Evolutionary conservation across 225 moss, liverwort and hornwort genomes (phyloP), one percentile per base, ranked within the genome.

Genomic region (Polytrichum formosum): DNA sequence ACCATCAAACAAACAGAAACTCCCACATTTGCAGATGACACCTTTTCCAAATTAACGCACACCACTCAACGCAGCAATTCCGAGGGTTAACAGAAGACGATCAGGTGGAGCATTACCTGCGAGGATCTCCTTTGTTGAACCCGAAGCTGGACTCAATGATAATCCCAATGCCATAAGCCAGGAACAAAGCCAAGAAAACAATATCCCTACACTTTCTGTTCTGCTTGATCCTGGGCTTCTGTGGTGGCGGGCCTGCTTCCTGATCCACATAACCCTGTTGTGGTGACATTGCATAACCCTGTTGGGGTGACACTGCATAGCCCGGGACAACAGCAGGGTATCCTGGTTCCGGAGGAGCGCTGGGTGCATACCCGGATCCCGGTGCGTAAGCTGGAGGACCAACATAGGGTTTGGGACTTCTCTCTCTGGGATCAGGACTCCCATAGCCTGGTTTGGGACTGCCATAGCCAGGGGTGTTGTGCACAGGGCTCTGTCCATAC

Each of bases 141-240:
- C 90, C 93, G 54, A 73, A 96, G 70, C 91, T 85, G 31, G 90
- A 86, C 67, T 90, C 90, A 18, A 92, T 70, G 26, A 96, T 55
- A 65, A 93, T 83, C 60, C 93, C 96, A 19, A 96, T 6, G 54
- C 79, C 80, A 69, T 78, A 96, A 0, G 88, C 79, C 4, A 71
- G 66, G 35, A 96, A 96, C 20, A 86, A 7, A 21, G 84, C 68
- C 6, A 96, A 77, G 68, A 93, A 96, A 4, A 92, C 35, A 58
- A 93, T 72, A 78, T 96, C 96, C 26, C 93, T 79, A 72, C 96
- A 96, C 54, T 63, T 84, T 37, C 96, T 79, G 67, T 81, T 77
- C 70, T 73, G 72, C 59, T 91, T 92, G 70, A 96, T 92, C 27
- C 93, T 85, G 6, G 90, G 89, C 66, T 93, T 89, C 75, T 25